These are phyloP conservation scores for Stachybotrys echinatus DNA, from an alignment of 2,329 filamentous ascomycete species.

Conservation along the genomic window DNA sequence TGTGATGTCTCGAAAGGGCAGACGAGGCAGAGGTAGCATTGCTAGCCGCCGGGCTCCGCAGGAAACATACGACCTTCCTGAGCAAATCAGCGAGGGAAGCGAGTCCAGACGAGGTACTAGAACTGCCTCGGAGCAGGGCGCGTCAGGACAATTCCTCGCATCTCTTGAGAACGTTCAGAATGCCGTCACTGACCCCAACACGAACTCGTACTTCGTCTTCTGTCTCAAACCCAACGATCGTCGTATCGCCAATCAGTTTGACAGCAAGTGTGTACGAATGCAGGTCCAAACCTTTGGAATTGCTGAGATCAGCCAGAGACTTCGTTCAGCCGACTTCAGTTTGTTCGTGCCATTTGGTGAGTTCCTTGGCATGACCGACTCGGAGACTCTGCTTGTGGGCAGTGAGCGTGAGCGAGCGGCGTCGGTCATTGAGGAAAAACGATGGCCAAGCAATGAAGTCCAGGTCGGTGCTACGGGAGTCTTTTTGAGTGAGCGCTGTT, in stretches of 20 bases:
- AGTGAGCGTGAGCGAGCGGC: conserved; percentile 91
- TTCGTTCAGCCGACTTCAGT: conserved; percentile 91
- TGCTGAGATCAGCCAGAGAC: conserved; percentile 89
- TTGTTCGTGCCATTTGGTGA: conserved; percentile 94
- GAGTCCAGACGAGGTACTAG: conserved; percentile 30
- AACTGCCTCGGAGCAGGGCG: conserved; percentile 65
- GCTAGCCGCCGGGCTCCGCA: conserved; percentile 31
- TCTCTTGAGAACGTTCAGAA: conserved; percentile 88
- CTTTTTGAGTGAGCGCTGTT: conserved; percentile 92
- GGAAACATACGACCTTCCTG: conserved; percentile 40
- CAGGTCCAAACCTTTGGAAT: conserved; percentile 96
- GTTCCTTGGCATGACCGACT: conserved; percentile 83
- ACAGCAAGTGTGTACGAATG: conserved; percentile 94
- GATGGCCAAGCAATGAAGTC: conserved; percentile 90
- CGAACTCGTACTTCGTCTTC: conserved; percentile 94
- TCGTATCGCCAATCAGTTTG: conserved; percentile 96
- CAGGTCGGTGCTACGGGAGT: conserved; percentile 87
- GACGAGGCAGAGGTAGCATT: conserved; percentile 28
- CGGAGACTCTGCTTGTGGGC: conserved; percentile 79
- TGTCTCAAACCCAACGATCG: conserved; percentile 96
- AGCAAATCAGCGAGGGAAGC: conserved; percentile 42
- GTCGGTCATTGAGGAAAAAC: conserved; percentile 83
- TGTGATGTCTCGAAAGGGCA: conserved; percentile 76
- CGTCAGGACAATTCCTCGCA: conserved; percentile 85
- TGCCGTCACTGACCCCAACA: conserved; percentile 72